These are phyloP conservation scores for Sclerotiophoma versabilis DNA, from an alignment of 2,329 filamentous ascomycete genomes.

Conservation along the genomic window DNA sequence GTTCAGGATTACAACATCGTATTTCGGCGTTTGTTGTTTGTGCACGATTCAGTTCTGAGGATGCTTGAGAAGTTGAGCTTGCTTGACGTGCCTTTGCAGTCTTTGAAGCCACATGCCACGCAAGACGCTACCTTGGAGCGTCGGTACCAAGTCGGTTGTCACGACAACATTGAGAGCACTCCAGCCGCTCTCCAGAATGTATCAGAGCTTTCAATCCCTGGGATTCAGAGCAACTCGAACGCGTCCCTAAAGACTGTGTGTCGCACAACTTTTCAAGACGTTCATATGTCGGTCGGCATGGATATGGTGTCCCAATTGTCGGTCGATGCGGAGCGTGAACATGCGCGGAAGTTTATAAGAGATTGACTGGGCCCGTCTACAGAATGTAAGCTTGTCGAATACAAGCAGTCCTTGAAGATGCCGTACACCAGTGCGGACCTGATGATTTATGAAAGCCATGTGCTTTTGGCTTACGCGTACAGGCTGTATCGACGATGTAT, in stretches of 20 bases:
- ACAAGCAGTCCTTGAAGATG: not conserved
- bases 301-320: slow-evolving; percentile 9
- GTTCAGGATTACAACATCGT: not conserved
- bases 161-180: slow-evolving; percentile 2
- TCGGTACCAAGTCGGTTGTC: not conserved
- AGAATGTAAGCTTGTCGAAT: slow-evolving; percentile 2
- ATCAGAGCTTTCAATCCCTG: not conserved
- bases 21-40: slow-evolving; percentile 18
- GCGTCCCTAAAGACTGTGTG: slow-evolving; percentile 5
- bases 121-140: not conserved
- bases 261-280: slow-evolving; percentile 11
- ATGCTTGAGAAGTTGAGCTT: slow-evolving; percentile 1
- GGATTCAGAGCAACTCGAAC: not conserved
- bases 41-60: not conserved
- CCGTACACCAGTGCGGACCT: slow-evolving; percentile 3
- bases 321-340: slow-evolving; percentile 3
- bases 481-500: slow-evolving; percentile 11
- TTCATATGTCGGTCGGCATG: slow-evolving; percentile 10
- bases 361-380: not conserved
- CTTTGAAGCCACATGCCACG: not conserved
- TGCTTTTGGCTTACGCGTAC: slow-evolving; percentile 6
- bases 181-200: not conserved
- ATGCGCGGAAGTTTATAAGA: slow-evolving; percentile 11
- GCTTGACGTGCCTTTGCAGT: not conserved
- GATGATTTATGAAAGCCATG: not conserved